Percentiles rank a stretch among this genome's conserved stretches.
Conservation (phyloP, 2,329 filamentous ascomycete genomes). For the Zalaria obscura region DNA sequence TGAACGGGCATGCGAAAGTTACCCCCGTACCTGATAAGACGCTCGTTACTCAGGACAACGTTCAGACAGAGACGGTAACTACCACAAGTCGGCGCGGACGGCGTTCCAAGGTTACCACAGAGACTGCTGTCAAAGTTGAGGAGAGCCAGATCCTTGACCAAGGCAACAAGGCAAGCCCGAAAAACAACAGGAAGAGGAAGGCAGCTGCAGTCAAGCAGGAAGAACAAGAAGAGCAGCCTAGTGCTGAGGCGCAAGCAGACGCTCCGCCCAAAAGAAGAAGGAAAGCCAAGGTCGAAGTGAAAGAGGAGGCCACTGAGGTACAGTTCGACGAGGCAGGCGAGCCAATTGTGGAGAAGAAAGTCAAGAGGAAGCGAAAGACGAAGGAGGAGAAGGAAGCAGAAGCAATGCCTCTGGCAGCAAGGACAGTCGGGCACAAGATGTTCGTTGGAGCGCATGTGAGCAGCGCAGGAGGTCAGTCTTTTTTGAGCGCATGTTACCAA, state of each 20-base stretch:
- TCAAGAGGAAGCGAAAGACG: constrained; percentile 35
- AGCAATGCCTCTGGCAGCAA: constrained; percentile 50
- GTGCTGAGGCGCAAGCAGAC: neutral
- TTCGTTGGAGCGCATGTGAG: constrained; percentile 88
- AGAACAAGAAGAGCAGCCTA: constrained; percentile 3
- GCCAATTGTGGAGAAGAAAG: constrained; percentile 9
- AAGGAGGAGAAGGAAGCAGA: constrained; percentile 43
- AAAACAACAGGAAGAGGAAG: constrained; percentile 4
- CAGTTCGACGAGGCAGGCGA: neutral
- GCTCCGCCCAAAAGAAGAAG: neutral
- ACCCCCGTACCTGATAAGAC: too few species aligned
- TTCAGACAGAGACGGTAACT: too few species aligned
- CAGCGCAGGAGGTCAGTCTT: constrained; percentile 59
- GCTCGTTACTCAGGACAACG: too few species aligned
- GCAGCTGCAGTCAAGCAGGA: constrained; percentile 2
- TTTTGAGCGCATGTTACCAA: neutral
- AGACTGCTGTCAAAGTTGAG: too few species aligned
- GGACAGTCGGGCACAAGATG: constrained; percentile 62
- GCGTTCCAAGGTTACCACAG: neutral
- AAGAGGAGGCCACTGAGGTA: neutral
- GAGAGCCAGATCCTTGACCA: constrained; percentile 1
- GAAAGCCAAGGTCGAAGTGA: neutral
- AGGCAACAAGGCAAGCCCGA: neutral
- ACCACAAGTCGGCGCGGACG: neutral
- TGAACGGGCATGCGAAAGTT: too few species aligned